Conservation (phyloP, 371 early-diverging fungal genomes). For the Lichtheimia ornata region DNA sequence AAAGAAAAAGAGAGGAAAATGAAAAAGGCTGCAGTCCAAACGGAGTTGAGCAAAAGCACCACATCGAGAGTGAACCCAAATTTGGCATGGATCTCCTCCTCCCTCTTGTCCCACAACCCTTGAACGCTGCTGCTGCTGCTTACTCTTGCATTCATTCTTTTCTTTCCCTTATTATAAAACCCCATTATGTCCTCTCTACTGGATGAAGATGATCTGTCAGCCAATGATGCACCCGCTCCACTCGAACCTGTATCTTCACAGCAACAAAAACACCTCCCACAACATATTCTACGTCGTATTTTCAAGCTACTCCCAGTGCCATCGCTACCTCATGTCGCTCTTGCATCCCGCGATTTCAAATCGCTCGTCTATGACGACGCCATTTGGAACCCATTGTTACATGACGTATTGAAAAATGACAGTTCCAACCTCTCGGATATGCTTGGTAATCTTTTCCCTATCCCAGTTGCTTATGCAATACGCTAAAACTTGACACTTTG, state of each 20-base stretch:
- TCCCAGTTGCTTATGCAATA: background rate
- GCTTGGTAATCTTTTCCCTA: too few relatives aligned
- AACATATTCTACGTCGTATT: constrained; percentile 47
- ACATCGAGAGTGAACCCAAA: too few relatives aligned
- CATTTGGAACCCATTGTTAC: constrained; percentile 57
- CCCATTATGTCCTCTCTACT: too few relatives aligned
- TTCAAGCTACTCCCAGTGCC: constrained; percentile 51
- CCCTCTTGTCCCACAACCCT: background rate
- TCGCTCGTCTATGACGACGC: constrained; percentile 65
- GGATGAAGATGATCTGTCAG: too few relatives aligned
- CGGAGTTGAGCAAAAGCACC: too few relatives aligned
- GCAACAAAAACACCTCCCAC: constrained; percentile 35
- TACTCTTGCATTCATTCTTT: too few relatives aligned
- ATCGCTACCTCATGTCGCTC: constrained; percentile 47
- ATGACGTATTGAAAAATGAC: constrained; percentile 31
- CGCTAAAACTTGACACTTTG: too few relatives aligned
- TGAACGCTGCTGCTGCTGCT: constrained; percentile 1
- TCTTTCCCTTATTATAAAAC: too few relatives aligned
- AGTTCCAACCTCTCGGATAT: constrained; percentile 4
- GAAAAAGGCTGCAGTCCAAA: background rate
- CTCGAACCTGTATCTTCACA: too few relatives aligned
- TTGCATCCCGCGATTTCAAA: constrained; percentile 60
- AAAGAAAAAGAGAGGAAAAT: background rate
- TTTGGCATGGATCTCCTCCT: background rate
- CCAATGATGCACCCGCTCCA: too few relatives aligned